Evolutionary conservation across 768 basidiomycete genomes (phyloP).

Genomic region (Thelephora aurantiotincta): DNA sequence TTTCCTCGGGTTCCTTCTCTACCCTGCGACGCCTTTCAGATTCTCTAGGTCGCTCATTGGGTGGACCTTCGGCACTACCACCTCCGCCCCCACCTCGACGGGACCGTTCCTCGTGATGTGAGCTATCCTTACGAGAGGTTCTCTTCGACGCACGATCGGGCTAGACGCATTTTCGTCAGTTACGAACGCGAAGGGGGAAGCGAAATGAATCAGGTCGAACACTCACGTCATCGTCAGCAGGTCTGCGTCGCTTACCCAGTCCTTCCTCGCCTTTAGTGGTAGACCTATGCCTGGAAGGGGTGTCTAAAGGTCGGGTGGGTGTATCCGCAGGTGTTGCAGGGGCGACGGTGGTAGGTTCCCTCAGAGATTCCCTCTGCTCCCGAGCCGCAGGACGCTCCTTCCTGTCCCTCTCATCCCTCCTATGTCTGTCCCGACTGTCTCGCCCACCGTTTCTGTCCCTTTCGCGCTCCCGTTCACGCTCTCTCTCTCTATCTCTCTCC

Average conservation of each 20-base stretch:
- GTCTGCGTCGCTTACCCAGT: slow-evolving; percentile 59
- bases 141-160: slow-evolving; percentile 68
- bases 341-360: slow-evolving; percentile 18
- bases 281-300: slow-evolving; percentile 34
- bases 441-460: slow-evolving; percentile 9
- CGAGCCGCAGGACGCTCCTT: slow-evolving; percentile 35
- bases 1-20: slow-evolving; percentile 40
- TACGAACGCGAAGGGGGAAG: slow-evolving; percentile 1
- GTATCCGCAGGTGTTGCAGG: slow-evolving; percentile 26
- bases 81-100: slow-evolving; percentile 19
- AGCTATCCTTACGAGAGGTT: slow-evolving; percentile 55
- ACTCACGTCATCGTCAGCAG: slow-evolving; percentile 62
- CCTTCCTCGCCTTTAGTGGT: slow-evolving; percentile 40
- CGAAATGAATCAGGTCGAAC: not conserved
- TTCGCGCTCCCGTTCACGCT: slow-evolving; percentile 15
- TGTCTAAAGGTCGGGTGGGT: slow-evolving; percentile 41
- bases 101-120: slow-evolving; percentile 60
- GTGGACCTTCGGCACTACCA: slow-evolving; percentile 43
- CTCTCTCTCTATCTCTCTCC: slow-evolving; percentile 11
- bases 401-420: slow-evolving; percentile 34
- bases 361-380: slow-evolving; percentile 42
- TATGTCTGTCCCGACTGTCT: slow-evolving; percentile 17
- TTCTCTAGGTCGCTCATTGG: slow-evolving; percentile 52
- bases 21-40: slow-evolving; percentile 38
- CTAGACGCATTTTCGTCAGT: slow-evolving; percentile 20